Base-by-base conservation (phyloP, 192 early-diverging fungal genomes). In the Piromyces finnis region DNA sequence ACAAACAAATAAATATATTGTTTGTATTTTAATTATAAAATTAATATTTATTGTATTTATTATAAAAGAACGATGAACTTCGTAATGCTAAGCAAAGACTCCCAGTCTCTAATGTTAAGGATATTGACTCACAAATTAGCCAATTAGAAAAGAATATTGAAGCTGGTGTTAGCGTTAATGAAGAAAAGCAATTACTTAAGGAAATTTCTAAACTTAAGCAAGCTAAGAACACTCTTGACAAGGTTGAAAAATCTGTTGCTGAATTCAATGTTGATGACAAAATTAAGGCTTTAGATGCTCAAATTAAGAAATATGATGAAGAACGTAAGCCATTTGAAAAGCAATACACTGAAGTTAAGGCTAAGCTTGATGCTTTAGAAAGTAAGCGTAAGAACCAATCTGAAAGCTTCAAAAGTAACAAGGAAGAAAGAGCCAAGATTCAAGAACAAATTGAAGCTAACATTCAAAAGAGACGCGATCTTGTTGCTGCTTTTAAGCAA, bases 141-240 rank as follows among this genome's bases (percentile, higher is more conserved):
- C 88, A 92, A 79, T 83, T 92, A 82, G 94, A 97, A 84, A 88
- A 86, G 81, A 88, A 93, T 84, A 90, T 96, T 80, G 92, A 94
- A 77, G 88, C 91, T 37, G 95, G 95, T 81, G 86, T 94, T 59
- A 90, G 92, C 82, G 85, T 98, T 81, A 88, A 93, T 78, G 96
- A 96, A 79, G 96, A 98, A 87, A 95, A 95, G 85, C 90, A 90
- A 29, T 89, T 93, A 77, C 89, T 96, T n/a, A 83, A 92, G 78
- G 94, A 96, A 83, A 93, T 94, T 79, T 93, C 89, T 41, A 82
- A 83, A n/a, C 86, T 95, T 83, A 94, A 96, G 84, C 91, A 89
- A 85, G 86, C 87, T 39, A 91, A 91, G 80, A 94, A 95, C 81
- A 82, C 86, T 17, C 89, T 96, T 78, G 89, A 93, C 86, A 17